These are phyloP conservation scores for Mycena galericulata DNA, from an alignment of 768 basidiomycete species.

Conservation along the genomic window DNA sequence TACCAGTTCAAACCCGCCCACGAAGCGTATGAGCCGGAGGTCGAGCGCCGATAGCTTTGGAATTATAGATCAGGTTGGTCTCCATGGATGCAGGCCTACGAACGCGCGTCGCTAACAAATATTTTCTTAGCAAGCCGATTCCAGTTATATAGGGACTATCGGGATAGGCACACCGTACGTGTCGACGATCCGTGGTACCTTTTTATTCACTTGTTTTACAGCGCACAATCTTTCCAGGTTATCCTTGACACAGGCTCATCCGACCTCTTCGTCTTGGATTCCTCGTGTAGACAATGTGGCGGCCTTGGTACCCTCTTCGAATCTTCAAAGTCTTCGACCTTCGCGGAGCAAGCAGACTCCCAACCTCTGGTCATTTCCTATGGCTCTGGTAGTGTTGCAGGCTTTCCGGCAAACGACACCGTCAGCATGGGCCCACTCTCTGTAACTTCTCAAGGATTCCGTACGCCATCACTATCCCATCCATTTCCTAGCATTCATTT, in stretches of 20 bases:
- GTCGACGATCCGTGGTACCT: not conserved
- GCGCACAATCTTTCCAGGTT: constrained; percentile 77
- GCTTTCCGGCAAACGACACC: constrained; percentile 67
- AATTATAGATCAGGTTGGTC: constrained; percentile 22
- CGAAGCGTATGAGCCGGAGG: constrained; percentile 13
- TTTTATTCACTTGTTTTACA: constrained; percentile 39
- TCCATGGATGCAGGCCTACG: not conserved
- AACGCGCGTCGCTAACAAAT: too few relatives aligned
- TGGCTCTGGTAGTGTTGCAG: constrained; percentile 73
- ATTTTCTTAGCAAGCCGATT: constrained; percentile 58
- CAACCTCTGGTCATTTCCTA: constrained; percentile 37
- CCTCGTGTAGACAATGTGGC: constrained; percentile 48
- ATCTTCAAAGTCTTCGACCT: constrained; percentile 55
- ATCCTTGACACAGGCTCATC: constrained; percentile 93
- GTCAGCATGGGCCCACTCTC: constrained; percentile 76
- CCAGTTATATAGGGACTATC: constrained; percentile 67
- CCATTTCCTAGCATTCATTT: not conserved
- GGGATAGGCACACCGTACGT: constrained; percentile 75
- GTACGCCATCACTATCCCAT: constrained; percentile 51
- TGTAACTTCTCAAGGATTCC: constrained; percentile 64
- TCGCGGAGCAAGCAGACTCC: constrained; percentile 39
- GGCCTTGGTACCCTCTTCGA: constrained; percentile 64
- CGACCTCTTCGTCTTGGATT: constrained; percentile 87
- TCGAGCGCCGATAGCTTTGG: constrained; percentile 13
- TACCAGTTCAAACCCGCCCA: not conserved